Conservation (phyloP, 768 basidiomycete genomes). For the Suillus variegatus region DNA sequence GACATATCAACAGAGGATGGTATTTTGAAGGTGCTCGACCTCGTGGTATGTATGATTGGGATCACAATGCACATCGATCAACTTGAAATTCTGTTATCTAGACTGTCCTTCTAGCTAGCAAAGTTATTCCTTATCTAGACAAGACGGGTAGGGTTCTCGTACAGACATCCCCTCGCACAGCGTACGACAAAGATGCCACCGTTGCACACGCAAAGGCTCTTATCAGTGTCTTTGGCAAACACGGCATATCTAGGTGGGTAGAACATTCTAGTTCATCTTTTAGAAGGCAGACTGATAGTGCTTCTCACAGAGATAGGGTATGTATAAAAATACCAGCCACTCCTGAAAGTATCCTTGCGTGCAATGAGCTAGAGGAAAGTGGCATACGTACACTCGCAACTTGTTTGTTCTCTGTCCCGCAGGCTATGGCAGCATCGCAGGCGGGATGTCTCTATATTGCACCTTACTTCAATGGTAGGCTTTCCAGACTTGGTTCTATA, state of each 20-base stretch:
- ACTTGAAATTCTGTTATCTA: conserved; percentile 16
- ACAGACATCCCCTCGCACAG: conserved; percentile 44
- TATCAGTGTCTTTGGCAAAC: conserved; percentile 40
- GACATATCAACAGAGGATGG: conserved; percentile 24
- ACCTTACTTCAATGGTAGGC: conserved; percentile 57
- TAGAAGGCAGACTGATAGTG: background rate
- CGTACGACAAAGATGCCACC: conserved; percentile 43
- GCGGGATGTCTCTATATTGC: conserved; percentile 54
- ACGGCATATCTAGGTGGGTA: conserved; percentile 43
- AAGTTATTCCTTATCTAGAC: conserved; percentile 41
- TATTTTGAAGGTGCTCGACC: conserved; percentile 38
- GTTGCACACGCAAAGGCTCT: conserved; percentile 44
- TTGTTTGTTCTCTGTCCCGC: conserved; percentile 53
- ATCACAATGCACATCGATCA: background rate
- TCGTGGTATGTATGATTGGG: conserved; percentile 33
- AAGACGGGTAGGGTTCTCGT: conserved; percentile 43
- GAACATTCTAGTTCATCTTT: background rate
- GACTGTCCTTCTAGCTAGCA: conserved; percentile 47
- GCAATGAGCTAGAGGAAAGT: conserved; percentile 39
- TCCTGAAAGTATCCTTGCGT: conserved; percentile 52
- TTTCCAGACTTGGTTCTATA: background rate
- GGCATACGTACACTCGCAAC: conserved; percentile 58
- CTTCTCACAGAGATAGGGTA: conserved; percentile 40
- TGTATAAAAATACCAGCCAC: conserved; percentile 64
- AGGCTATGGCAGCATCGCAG: conserved; percentile 55